Evolutionary conservation across 176 grass and related monocot species (phyloP), one percentile per base, ranked within the genome.

Genomic region (Bothriochloa decipiens): DNA sequence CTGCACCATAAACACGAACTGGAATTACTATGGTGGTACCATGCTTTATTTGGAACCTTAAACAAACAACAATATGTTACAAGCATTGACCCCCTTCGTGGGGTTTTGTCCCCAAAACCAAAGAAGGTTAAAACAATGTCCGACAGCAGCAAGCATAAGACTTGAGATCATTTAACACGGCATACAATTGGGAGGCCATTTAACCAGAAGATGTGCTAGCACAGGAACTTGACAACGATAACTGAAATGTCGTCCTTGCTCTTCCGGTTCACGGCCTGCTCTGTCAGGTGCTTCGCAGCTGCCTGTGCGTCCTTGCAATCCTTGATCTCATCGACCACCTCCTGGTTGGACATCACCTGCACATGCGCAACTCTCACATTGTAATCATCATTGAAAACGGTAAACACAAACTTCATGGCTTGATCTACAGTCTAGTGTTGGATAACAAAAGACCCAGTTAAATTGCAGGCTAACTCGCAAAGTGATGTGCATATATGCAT

Each of bases 181-280:
- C 4, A 90, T 75, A 80, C 75, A 87, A 22, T 65, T 74, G 25
- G 29, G 62, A 39, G 37, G 16, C 16, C 7, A 76, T 11, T 16
- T 10, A 65, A 23, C 35, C 64, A 42, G 32, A 66, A 35, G 23
- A 27, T 42, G 28, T 87, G 81, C 75, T 90, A 90, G 81, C 89
- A 84, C 40, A 64, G 33, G 43, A 97, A 95, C 11, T 95, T 94
- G 0, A 98, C 91, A 6, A 99, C 91, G 6, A 96, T 89, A 63
- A 90, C 90, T 41, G 97, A 99, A 65, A 99, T 99, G 72, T 99
- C 97, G 60, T 99, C 97, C 73, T 96, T 94, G 89, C 97, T 99
- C 83, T 84, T 96, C 75, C 87, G 87, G 52, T 28, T 68, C 69
- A 99, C 57, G 3, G 96, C 93, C 75, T 89, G 86, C 29, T 96